phyloP scores from a whole-genome alignment of 2,329 filamentous ascomycete species.

The Fusarium palustre region DNA sequence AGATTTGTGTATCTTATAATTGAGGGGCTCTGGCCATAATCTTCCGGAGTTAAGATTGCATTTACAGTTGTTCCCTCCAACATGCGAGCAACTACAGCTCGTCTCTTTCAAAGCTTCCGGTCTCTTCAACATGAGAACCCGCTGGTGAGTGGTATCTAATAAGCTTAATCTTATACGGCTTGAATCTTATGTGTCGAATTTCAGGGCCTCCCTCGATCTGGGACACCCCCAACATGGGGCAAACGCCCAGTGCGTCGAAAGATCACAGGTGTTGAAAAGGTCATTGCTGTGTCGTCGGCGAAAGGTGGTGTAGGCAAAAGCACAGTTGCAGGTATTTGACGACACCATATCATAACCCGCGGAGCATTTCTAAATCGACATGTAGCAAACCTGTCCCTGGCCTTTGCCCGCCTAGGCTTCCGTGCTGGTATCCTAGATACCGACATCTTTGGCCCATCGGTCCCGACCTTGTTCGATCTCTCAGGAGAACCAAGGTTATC shows the following conservation, averaged over 20 bases:
- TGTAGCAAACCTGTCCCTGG: conserved; percentile 82
- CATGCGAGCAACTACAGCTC: conserved; percentile 55
- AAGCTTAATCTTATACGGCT: rapidly evolving
- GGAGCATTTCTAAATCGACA: neutral
- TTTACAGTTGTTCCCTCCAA: conserved; percentile 6
- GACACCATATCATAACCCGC: neutral
- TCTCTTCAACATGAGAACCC: conserved; percentile 82
- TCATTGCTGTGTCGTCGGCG: conserved; percentile 96
- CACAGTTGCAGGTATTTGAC: conserved; percentile 78
- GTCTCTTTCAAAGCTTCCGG: conserved; percentile 52
- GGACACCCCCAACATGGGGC: conserved; percentile 66
- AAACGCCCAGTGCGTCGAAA: conserved; percentile 83
- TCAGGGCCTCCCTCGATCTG: conserved; percentile 86
- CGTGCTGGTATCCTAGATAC: conserved; percentile 91
- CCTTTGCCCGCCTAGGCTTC: conserved; percentile 84
- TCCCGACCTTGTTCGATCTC: conserved; percentile 89
- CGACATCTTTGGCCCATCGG: conserved; percentile 95
- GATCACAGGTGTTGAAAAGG: conserved; percentile 86
- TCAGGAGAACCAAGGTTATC: conserved; percentile 82
- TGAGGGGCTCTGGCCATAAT: too few species aligned
- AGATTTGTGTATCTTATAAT: neutral
- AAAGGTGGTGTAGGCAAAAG: conserved; percentile 99
- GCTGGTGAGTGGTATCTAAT: conserved; percentile 64
- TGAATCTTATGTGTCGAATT: neutral
- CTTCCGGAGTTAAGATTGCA: neutral